These are phyloP conservation scores for Entomortierella lignicola DNA, from an alignment of 192 early-diverging fungal species.

Conservation along the genomic window DNA sequence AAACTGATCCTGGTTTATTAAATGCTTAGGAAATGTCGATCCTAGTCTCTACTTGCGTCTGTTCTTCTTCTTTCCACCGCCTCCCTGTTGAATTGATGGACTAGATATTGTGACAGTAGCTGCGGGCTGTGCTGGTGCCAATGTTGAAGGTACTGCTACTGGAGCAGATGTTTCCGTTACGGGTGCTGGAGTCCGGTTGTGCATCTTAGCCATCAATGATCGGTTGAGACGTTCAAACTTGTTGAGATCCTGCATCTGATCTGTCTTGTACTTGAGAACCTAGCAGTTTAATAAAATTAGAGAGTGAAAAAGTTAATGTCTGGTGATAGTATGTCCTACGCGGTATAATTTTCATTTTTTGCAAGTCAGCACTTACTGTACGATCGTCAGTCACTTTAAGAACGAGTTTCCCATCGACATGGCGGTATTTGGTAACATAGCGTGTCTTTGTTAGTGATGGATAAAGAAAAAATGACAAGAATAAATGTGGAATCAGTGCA, in stretches of 20 bases:
- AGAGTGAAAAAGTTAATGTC: no score
- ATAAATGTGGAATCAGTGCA: neutral
- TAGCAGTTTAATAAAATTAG: neutral
- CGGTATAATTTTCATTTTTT: neutral
- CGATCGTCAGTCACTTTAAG: slow-evolving; percentile 81
- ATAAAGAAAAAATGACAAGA: neutral
- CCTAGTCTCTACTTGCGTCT: slow-evolving; percentile 28
- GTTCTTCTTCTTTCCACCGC: slow-evolving; percentile 54
- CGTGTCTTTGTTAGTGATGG: slow-evolving; percentile 62
- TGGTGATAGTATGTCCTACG: no score
- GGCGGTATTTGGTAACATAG: slow-evolving; percentile 74
- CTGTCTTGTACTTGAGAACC: slow-evolving; percentile 73
- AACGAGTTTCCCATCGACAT: slow-evolving; percentile 74
- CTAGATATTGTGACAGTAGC: slow-evolving; percentile 44
- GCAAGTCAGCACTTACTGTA: no score
- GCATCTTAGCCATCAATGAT: slow-evolving; percentile 77
- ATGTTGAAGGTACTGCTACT: slow-evolving; percentile 6
- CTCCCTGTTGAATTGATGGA: slow-evolving; percentile 44
- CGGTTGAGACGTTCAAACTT: slow-evolving; percentile 78
- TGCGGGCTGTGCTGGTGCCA: slow-evolving; percentile 15
- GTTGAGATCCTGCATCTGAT: slow-evolving; percentile 74
- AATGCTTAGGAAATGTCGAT: neutral
- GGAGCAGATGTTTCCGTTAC: slow-evolving; percentile 11
- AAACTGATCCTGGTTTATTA: neutral
- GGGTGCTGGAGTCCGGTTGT: slow-evolving; percentile 57